Evolutionary conservation across 768 basidiomycete genomes (phyloP).

Genomic region (Austroboletus eburneus): DNA sequence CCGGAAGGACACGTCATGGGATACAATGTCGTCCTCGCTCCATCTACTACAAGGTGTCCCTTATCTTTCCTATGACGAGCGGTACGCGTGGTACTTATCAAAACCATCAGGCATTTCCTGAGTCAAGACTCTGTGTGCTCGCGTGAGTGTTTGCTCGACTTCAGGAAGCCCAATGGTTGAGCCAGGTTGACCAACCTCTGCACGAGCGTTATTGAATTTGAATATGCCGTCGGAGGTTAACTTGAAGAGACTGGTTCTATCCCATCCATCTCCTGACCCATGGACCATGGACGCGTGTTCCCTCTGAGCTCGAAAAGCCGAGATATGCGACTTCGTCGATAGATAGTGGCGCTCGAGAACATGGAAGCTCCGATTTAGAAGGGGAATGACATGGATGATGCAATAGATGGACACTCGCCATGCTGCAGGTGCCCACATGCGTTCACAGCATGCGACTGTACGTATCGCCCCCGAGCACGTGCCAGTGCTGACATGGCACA

Average conservation of each 20-base stretch:
- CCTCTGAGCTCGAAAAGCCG: neutral
- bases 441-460: neutral
- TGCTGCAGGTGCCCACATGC: neutral
- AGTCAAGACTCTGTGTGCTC: neutral
- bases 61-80: neutral
- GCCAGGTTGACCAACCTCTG: too few relatives aligned
- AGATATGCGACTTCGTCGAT: too few relatives aligned
- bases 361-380: too few relatives aligned
- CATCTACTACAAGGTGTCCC: neutral
- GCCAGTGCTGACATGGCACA: neutral
- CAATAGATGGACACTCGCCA: too few relatives aligned
- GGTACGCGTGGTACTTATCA: too few relatives aligned
- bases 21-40: neutral
- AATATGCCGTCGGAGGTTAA: neutral
- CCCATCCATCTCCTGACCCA: neutral
- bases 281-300: too few relatives aligned
- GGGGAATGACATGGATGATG: too few relatives aligned
- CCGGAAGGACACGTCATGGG: conserved; percentile 5
- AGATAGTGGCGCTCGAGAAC: too few relatives aligned
- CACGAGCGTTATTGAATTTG: neutral
- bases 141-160: too few relatives aligned
- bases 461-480: neutral
- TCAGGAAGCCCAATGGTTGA: too few relatives aligned
- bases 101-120: too few relatives aligned
- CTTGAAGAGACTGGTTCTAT: too few relatives aligned